Evolutionary conservation across 2,329 filamentous ascomycete species (phyloP).

Genomic region (Fusarium nematophilum): DNA sequence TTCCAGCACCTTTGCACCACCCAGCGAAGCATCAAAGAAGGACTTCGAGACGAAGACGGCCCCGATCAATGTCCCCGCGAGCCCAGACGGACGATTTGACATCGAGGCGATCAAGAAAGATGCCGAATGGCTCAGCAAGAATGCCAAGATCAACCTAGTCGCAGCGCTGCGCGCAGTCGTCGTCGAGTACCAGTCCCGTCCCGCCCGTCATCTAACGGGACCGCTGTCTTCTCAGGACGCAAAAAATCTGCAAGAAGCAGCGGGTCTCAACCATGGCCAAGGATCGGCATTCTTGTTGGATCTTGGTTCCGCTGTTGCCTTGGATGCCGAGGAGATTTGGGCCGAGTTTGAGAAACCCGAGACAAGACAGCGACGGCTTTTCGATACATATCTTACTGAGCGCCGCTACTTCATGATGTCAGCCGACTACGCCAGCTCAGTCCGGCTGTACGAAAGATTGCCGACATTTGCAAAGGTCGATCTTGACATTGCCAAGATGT

Average conservation of each 20-base stretch:
- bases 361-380: conserved; percentile 73
- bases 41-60: conserved; percentile 87
- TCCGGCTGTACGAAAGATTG: conserved; percentile 56
- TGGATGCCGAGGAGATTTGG: conserved; percentile 66
- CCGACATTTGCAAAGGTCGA: conserved; percentile 48
- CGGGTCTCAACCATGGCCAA: conserved; percentile 71
- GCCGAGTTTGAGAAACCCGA: conserved; percentile 71
- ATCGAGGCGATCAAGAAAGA: conserved; percentile 86
- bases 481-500: conserved; percentile 45
- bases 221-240: conserved; percentile 83
- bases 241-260: conserved; percentile 79
- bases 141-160: conserved; percentile 81
- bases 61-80: conserved; percentile 83
- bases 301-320: conserved; percentile 57
- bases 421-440: conserved; percentile 65
- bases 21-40: conserved; percentile 71
- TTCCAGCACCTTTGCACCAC: conserved; percentile 73
- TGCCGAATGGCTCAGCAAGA: conserved; percentile 85
- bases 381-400: conserved; percentile 78
- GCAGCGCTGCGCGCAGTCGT: conserved; percentile 83
- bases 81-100: conserved; percentile 74
- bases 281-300: conserved; percentile 67
- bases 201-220: conserved; percentile 76
- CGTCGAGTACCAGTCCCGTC: conserved; percentile 84
- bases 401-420: conserved; percentile 75